These are phyloP conservation scores for Geotrichum siamense DNA, from an alignment of 1,139 yeast genomes.

Conservation along the genomic window DNA sequence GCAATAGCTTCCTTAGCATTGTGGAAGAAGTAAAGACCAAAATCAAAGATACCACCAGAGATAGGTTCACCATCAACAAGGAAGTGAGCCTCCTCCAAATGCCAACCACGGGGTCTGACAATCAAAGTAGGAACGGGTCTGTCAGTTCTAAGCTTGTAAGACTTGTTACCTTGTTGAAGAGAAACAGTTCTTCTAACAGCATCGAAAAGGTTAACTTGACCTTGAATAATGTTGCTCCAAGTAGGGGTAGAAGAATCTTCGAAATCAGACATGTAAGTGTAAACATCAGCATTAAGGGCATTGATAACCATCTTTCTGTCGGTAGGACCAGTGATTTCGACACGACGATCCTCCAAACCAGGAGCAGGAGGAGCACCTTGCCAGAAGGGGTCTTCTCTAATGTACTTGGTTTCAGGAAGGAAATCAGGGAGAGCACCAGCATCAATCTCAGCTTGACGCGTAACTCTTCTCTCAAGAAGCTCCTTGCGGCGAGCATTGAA, in stretches of 20 bases:
- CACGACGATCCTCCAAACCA: slow-evolving; percentile 70
- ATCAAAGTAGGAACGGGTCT: slow-evolving; percentile 61
- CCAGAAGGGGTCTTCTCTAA: slow-evolving; percentile 71
- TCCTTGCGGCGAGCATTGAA: slow-evolving; percentile 54
- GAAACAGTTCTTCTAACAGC: slow-evolving; percentile 63
- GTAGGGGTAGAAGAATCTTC: slow-evolving; percentile 96
- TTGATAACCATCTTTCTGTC: slow-evolving; percentile 91
- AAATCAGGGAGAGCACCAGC: slow-evolving; percentile 62
- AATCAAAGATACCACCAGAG: slow-evolving; percentile 68
- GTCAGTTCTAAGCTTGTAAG: slow-evolving; percentile 46
- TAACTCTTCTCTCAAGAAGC: slow-evolving; percentile 52
- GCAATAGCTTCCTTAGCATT: slow-evolving; percentile 55
- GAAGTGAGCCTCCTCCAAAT: slow-evolving; percentile 66
- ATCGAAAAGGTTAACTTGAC: slow-evolving; percentile 89
- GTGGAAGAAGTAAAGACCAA: slow-evolving; percentile 69
- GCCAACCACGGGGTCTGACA: slow-evolving; percentile 88
- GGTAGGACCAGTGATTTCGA: slow-evolving; percentile 44
- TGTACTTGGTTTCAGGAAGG: slow-evolving; percentile 60
- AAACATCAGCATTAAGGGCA: slow-evolving; percentile 82
- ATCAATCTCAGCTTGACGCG: slow-evolving; percentile 54
- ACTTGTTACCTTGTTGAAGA: slow-evolving; percentile 52
- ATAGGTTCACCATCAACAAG: slow-evolving; percentile 69
- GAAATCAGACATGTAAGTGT: slow-evolving; percentile 91
- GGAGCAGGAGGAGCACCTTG: slow-evolving; percentile 72
- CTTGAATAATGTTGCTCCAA: slow-evolving; percentile 79